Evolutionary conservation across 495 filamentous ascomycete genomes (phyloP), one percentile per base, ranked within the genome.

Genomic region (Neurospora hispaniola): DNA sequence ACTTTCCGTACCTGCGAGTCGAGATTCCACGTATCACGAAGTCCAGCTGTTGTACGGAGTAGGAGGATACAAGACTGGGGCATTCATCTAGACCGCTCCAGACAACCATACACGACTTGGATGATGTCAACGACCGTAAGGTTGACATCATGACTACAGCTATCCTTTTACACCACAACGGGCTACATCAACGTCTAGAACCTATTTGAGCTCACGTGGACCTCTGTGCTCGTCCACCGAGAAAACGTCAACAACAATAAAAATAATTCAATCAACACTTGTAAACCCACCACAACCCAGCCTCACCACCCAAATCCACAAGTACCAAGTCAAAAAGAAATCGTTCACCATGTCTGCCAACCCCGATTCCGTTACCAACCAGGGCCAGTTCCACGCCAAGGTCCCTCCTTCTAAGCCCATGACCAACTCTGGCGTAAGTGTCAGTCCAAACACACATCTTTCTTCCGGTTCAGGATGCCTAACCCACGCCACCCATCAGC

Each of bases 341-440:
- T 66, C 14, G 16, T 3, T 35, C 14, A 35, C 4, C 73, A 91
- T 90, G 89, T 87, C 86, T 40, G 82, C 83, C 42, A 90, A 91
- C 81, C 76, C 82, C 41, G 83, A 89, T 41, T 84, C 88, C 9
- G 78, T 89, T n/a, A 81, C 78, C 76, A 78, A 83, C 76, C 86
- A 88, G 76, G 89, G 89, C 76, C 79, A 87, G 76, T 91, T 92
- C 80, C 80, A 83, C 75, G 82, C 85, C 16, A 81, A 80, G 41
- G 82, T 88, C 10, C 81, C 82, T 3, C 84, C 82, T n/a, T 77
- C 86, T 10, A 82, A 86, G 42, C 89, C 89, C 8, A 71, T 86
- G 31, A 84, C 82, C 7, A 87, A 82, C 38, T 80, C 84, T 54
- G 88, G 90, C 4, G 89, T 91, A 87, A 76, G 85, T 81, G 14